phyloP scores from a whole-genome alignment of 768 basidiomycete species.

The Imleria badia region DNA sequence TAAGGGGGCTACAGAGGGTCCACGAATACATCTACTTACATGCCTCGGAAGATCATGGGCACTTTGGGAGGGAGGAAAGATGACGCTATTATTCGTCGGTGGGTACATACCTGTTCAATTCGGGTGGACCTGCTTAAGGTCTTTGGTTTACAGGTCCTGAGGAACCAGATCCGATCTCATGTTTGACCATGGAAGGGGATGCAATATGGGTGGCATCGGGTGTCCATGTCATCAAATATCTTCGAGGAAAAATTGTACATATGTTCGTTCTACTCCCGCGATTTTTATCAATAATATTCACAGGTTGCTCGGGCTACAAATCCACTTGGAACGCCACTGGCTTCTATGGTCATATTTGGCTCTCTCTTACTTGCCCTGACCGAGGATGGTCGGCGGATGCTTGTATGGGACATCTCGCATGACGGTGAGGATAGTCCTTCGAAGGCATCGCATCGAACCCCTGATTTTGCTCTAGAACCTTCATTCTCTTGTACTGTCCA shows the following conservation, averaged over 20 bases:
- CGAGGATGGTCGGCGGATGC: slow-evolving; percentile 73
- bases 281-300: slow-evolving; percentile 6
- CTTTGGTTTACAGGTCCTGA: slow-evolving; percentile 67
- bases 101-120: slow-evolving; percentile 31
- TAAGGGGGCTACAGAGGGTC: slow-evolving; percentile 83
- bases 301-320: slow-evolving; percentile 59
- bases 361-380: slow-evolving; percentile 76
- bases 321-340: slow-evolving; percentile 59
- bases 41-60: slow-evolving; percentile 91
- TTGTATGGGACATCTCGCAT: slow-evolving; percentile 70
- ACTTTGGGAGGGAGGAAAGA: slow-evolving; percentile 93
- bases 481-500: slow-evolving; percentile 54
- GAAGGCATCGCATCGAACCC: neutral
- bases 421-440: slow-evolving; percentile 46
- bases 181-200: slow-evolving; percentile 80
- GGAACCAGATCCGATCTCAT: slow-evolving; percentile 66
- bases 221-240: slow-evolving; percentile 66
- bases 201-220: slow-evolving; percentile 83
- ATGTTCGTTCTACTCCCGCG: neutral
- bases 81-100: slow-evolving; percentile 93
- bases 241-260: slow-evolving; percentile 83
- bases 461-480: slow-evolving; percentile 20
- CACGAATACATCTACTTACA: slow-evolving; percentile 80
- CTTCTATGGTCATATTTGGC: slow-evolving; percentile 77
- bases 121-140: neutral